Conservation (phyloP, 139 green algal genomes). For the Auxenochlorella protothecoides region DNA sequence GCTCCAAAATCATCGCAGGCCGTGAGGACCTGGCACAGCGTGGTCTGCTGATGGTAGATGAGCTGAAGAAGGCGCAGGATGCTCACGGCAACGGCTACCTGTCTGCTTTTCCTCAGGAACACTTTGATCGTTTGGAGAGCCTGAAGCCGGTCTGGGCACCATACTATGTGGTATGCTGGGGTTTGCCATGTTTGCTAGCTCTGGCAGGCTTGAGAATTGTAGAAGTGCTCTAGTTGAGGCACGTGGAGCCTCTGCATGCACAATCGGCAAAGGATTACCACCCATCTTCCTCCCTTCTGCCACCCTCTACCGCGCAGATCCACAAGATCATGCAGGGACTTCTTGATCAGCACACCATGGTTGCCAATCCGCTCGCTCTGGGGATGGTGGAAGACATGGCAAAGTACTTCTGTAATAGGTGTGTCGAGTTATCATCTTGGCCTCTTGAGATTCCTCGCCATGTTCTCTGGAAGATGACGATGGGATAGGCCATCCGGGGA, state of each 20-base stretch:
- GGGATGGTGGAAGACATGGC: constrained; percentile 22
- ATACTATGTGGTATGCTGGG: constrained; percentile 33
- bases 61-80: constrained; percentile 18
- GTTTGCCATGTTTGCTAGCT: not conserved
- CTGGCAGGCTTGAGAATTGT: not conserved
- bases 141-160: constrained; percentile 53
- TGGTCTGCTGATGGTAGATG: constrained; percentile 9
- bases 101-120: constrained; percentile 45
- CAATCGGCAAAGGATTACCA: not conserved
- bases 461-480: no score
- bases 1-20: no score
- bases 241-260: no score
- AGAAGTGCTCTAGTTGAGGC: not conserved
- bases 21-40: no score
- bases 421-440: not conserved
- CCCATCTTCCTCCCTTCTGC: not conserved
- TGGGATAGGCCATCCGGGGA: no score
- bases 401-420: constrained; percentile 29
- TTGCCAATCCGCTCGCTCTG: constrained; percentile 27
- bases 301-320: constrained; percentile 25
- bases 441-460: no score
- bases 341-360: constrained; percentile 41
- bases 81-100: constrained; percentile 35
- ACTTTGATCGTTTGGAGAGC: constrained; percentile 48
- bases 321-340: constrained; percentile 64